Evolutionary conservation across 306 rosid genomes (phyloP).

Genomic region (Gynostemma pentaphyllum): DNA sequence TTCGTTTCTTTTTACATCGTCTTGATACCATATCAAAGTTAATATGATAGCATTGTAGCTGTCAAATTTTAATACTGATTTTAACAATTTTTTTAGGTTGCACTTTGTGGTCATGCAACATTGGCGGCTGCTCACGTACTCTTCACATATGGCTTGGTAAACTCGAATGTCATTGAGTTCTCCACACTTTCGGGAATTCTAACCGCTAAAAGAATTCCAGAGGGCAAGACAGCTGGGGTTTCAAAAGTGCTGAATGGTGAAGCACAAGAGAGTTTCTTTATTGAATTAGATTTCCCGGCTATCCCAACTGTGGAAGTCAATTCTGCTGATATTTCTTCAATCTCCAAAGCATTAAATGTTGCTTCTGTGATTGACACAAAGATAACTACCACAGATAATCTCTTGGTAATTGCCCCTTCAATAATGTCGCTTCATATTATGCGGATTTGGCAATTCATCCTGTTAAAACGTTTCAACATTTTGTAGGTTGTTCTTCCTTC

Average conservation of each 20-base stretch:
- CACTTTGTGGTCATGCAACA: constrained; percentile 86
- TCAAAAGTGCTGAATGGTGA: constrained; percentile 16
- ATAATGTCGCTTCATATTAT: neutral
- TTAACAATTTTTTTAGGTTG: constrained; percentile 33
- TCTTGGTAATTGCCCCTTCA: constrained; percentile 41
- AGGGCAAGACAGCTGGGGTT: neutral
- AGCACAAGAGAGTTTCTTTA: constrained; percentile 17
- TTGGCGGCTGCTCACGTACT: constrained; percentile 57
- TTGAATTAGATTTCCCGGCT: constrained; percentile 44
- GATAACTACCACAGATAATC: constrained; percentile 17
- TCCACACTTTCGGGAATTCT: constrained; percentile 55
- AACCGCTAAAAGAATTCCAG: constrained; percentile 27
- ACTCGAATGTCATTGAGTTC: constrained; percentile 37
- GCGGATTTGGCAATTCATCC: neutral
- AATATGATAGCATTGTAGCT: neutral
- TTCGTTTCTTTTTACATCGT: neutral
- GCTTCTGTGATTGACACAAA: constrained; percentile 37
- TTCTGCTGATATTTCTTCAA: constrained; percentile 20
- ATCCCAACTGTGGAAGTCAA: constrained; percentile 17
- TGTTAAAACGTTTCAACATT: constrained; percentile 6
- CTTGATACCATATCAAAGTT: neutral
- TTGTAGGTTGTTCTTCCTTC: constrained; percentile 50
- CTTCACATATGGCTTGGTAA: constrained; percentile 34
- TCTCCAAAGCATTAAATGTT: constrained; percentile 31
- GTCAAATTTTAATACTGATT: neutral